phyloP scores from a whole-genome alignment of 2,329 filamentous ascomycete species.

The Coleophoma crateriformis region DNA sequence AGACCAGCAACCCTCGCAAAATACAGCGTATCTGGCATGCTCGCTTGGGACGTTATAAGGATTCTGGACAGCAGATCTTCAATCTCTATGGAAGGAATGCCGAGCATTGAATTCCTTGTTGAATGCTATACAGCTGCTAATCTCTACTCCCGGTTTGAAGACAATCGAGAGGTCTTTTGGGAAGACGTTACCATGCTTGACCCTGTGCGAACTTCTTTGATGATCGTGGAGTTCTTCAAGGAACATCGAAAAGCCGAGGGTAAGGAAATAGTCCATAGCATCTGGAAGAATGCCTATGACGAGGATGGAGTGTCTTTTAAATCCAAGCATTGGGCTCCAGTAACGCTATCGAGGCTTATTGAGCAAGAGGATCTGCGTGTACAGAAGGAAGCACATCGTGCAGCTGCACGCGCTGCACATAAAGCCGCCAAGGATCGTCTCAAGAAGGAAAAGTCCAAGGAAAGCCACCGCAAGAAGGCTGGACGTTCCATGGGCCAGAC shows the following conservation, averaged over 20 bases:
- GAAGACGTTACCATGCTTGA: conserved; percentile 1
- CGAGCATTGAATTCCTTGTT: conserved; percentile 6
- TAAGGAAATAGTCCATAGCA: background rate
- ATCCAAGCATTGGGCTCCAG: too few species aligned
- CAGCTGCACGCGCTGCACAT: background rate
- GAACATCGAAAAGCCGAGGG: conserved; percentile 1
- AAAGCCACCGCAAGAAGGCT: background rate
- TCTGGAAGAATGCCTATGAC: conserved; percentile 2
- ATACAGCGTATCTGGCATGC: conserved; percentile 6
- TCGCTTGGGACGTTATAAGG: conserved; percentile 1
- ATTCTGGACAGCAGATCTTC: background rate
- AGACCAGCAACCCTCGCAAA: conserved; percentile 1
- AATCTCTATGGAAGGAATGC: background rate
- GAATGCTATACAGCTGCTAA: background rate
- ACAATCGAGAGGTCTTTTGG: conserved; percentile 1
- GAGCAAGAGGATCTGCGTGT: background rate
- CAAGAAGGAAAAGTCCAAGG: background rate
- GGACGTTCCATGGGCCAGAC: too few species aligned
- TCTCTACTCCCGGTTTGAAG: background rate
- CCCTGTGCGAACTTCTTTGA: background rate
- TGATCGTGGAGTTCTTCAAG: conserved; percentile 1
- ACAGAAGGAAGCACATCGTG: background rate
- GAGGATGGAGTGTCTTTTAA: background rate
- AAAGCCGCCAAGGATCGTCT: background rate
- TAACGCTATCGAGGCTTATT: too few species aligned